Evolutionary conservation across 2,329 filamentous ascomycete genomes (phyloP), one percentile per base, ranked within the genome.

Genomic region (Sclerotinia trifoliorum): DNA sequence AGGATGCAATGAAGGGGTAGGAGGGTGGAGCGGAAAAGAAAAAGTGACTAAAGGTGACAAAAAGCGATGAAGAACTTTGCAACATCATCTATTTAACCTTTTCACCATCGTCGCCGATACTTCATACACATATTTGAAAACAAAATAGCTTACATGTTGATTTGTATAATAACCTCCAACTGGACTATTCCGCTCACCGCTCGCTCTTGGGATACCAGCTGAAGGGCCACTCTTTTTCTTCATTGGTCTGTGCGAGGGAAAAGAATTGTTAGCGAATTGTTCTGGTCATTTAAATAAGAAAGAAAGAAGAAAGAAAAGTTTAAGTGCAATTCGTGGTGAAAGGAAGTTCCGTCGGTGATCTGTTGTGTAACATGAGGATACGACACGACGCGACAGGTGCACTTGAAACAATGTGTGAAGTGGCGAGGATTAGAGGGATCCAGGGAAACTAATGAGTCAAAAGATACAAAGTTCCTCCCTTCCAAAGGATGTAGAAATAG

Each of bases 161-260:
- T 51, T 63, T 42, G 60, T 15, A 39, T 63, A 63, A 39, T n/a
- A 51, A 62, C 73, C 74, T 77, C 83, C 83, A 75, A 85, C 80
- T 73, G 88, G 86, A 77, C 85, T 86, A 78, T 83, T 85, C 73
- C 86, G 83, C 79, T 89, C 88, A 78, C 87, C 88, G 81, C 84
- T 84, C 73, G 83, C 80, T 75, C 87, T 86, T 76, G 89, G 85
- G 77, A 91, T 83, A 75, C 90, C 90, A 77, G 88, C 89, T 73
- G 88, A 85, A 72, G 87, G 86, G 73, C 88, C 86, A 70, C 71
- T 72, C 56, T 84, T 83, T 79, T 89, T 90, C 81, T 90, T 92
- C 79, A 90, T 84, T 56, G 91, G 91, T 73, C 91, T 94, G 77
- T 71, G 69, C 48, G 58, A 62, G 56, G 66, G 44, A 66, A 67